Percentiles rank a stretch among this genome's conserved stretches.
Evolutionary conservation across 164 flowering plant genomes (phyloP).

Genomic region (Akebia trifoliata): DNA sequence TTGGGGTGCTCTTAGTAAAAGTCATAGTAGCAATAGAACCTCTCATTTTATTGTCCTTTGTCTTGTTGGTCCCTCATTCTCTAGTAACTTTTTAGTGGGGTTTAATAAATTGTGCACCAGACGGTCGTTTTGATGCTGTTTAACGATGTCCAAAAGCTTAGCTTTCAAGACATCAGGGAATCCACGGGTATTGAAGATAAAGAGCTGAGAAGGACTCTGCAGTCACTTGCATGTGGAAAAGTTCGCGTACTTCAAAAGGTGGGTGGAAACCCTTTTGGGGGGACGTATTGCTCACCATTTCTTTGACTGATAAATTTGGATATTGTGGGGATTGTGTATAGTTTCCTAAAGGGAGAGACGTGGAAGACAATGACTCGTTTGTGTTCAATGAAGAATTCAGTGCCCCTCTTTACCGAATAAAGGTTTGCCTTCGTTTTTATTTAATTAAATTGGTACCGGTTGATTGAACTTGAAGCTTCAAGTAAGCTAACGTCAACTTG

Average conservation of each 20-base stretch:
- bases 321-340: slow-evolving; percentile 29
- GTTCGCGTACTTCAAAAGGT: slow-evolving; percentile 87
- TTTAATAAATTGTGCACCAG: slow-evolving; percentile 30
- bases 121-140: slow-evolving; percentile 87
- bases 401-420: slow-evolving; percentile 83
- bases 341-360: slow-evolving; percentile 86
- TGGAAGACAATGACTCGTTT: slow-evolving; percentile 73
- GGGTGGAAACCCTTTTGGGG: slow-evolving; percentile 6
- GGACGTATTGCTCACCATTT: too few species aligned
- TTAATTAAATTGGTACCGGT: too few species aligned
- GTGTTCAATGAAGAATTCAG: slow-evolving; percentile 70
- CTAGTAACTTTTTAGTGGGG: slow-evolving; percentile 6
- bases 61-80: too few species aligned
- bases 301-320: too few species aligned
- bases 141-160: slow-evolving; percentile 76
- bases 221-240: slow-evolving; percentile 91
- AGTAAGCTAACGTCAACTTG: slow-evolving; percentile 1
- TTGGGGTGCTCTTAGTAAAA: too few species aligned
- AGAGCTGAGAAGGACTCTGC: slow-evolving; percentile 83
- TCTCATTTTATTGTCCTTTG: too few species aligned
- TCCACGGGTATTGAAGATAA: slow-evolving; percentile 83
- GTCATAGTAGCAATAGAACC: too few species aligned
- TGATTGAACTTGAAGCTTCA: slow-evolving; percentile 5
- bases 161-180: slow-evolving; percentile 78
- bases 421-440: slow-evolving; percentile 50